Percentiles rank a stretch among this genome's conserved stretches.
phyloP scores from a whole-genome alignment of 768 basidiomycete genomes.

The Trichaptum fuscoviolaceum region DNA sequence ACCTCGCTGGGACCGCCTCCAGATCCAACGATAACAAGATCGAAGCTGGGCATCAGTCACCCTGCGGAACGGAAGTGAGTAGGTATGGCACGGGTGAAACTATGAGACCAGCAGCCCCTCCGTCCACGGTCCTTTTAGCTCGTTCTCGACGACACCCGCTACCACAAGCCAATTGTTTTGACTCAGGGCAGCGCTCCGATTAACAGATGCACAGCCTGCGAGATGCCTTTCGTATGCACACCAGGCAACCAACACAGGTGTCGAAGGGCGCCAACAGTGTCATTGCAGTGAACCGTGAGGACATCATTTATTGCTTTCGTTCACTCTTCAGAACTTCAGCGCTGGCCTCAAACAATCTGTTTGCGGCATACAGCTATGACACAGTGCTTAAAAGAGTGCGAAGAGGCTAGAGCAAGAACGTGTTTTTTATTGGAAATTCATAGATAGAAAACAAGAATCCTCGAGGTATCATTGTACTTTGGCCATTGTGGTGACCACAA shows the following conservation, averaged over 20 bases:
- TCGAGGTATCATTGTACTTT: constrained; percentile 1
- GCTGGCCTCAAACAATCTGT: background rate
- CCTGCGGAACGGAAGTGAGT: constrained; percentile 3
- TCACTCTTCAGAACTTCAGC: background rate
- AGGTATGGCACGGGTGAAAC: background rate
- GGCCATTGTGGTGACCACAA: background rate
- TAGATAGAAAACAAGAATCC: background rate
- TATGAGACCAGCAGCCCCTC: background rate
- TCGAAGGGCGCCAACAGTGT: background rate
- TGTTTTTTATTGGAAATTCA: background rate
- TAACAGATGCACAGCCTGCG: background rate
- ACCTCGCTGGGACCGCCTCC: constrained; percentile 91
- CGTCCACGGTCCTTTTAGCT: background rate
- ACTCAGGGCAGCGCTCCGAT: background rate
- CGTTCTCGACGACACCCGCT: background rate
- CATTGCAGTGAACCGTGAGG: background rate
- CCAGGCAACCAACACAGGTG: background rate
- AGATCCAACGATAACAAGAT: constrained; percentile 73
- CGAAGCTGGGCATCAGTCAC: constrained; percentile 45
- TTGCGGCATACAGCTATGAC: background rate
- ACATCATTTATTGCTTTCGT: background rate
- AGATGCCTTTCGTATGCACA: background rate
- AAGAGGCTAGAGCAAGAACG: background rate
- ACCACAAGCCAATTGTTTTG: background rate
- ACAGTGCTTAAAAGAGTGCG: background rate